phyloP scores from a whole-genome alignment of 2,329 filamentous ascomycete genomes.

The Leptosphaerulina australis region DNA sequence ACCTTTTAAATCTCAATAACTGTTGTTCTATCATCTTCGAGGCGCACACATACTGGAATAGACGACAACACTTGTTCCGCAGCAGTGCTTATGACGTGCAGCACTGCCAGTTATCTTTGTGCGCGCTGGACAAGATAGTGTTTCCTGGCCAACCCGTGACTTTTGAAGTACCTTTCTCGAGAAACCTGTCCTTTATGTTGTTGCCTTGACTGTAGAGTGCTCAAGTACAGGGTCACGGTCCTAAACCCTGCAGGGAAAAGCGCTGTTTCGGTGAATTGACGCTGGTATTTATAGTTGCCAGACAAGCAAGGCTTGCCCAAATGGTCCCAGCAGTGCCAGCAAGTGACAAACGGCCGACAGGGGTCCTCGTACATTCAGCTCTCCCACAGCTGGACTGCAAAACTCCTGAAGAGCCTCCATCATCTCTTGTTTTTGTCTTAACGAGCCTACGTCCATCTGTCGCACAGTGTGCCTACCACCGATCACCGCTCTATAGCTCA shows the following conservation, averaged over 20 bases:
- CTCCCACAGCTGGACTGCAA: slow-evolving; percentile 27
- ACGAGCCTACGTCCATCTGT: slow-evolving; percentile 14
- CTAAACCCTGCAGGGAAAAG: slow-evolving; percentile 20
- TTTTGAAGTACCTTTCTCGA: slow-evolving; percentile 2
- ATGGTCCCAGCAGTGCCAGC: slow-evolving; percentile 18
- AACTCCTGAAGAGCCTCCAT: slow-evolving; percentile 22
- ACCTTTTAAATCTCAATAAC: neutral
- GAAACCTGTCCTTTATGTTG: slow-evolving; percentile 17
- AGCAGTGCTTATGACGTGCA: neutral
- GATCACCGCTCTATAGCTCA: slow-evolving; percentile 6
- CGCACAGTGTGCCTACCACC: slow-evolving; percentile 12
- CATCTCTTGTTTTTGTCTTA: slow-evolving; percentile 9
- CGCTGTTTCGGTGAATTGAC: slow-evolving; percentile 22
- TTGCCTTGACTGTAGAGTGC: slow-evolving; percentile 19
- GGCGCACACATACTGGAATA: slow-evolving; percentile 8
- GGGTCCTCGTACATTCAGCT: slow-evolving; percentile 28
- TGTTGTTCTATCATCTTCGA: neutral
- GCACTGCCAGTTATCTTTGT: slow-evolving; percentile 7
- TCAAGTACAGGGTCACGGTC: slow-evolving; percentile 11
- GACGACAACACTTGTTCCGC: neutral
- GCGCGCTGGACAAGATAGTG: slow-evolving; percentile 6
- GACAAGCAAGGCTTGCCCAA: slow-evolving; percentile 19
- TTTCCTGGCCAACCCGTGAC: slow-evolving; percentile 3
- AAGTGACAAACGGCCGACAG: slow-evolving; percentile 22
- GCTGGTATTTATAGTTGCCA: slow-evolving; percentile 30